Percentiles rank a stretch among this genome's conserved stretches.
Evolutionary conservation across 164 flowering plant species (phyloP).

Genomic region (Piper longum): DNA sequence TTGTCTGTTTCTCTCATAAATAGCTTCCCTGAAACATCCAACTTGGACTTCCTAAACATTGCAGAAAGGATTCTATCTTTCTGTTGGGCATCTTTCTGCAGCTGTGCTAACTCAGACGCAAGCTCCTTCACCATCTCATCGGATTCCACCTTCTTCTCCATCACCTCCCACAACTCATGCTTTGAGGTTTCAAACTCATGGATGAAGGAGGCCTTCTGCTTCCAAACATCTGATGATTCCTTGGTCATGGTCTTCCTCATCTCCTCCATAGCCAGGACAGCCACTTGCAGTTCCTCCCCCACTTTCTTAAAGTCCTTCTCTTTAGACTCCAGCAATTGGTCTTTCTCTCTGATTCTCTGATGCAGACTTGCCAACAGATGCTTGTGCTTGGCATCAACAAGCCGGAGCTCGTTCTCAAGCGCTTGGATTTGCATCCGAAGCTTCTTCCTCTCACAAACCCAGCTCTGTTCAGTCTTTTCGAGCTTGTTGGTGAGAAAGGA

Average conservation of each 20-base stretch:
- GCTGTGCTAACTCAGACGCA: conserved; percentile 46
- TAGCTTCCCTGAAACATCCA: conserved; percentile 61
- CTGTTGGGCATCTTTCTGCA: conserved; percentile 64
- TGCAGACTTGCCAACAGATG: conserved; percentile 35
- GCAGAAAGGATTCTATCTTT: conserved; percentile 81
- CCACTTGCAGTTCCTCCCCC: conserved; percentile 39
- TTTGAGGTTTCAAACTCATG: conserved; percentile 59
- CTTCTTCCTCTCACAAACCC: conserved; percentile 65
- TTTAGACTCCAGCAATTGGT: too few species aligned
- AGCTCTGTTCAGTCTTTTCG: conserved; percentile 47
- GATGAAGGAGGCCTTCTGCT: conserved; percentile 77
- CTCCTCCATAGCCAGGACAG: conserved; percentile 31
- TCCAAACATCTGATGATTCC: conserved; percentile 49
- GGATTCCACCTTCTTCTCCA: conserved; percentile 59
- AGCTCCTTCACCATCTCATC: conserved; percentile 44
- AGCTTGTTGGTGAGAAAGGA: conserved; percentile 35
- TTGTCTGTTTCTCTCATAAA: conserved; percentile 45
- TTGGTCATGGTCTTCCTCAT: conserved; percentile 34
- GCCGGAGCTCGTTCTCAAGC: conserved; percentile 37
- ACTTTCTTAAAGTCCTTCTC: conserved; percentile 38
- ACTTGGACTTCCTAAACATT: conserved; percentile 73
- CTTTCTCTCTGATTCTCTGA: conserved; percentile 34
- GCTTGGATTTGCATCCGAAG: conserved; percentile 54
- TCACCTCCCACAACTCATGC: conserved; percentile 40
- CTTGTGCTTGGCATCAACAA: conserved; percentile 31